Conservation (phyloP, 192 early-diverging fungal genomes). For the Phycomyces blakesleeanus region DNA sequence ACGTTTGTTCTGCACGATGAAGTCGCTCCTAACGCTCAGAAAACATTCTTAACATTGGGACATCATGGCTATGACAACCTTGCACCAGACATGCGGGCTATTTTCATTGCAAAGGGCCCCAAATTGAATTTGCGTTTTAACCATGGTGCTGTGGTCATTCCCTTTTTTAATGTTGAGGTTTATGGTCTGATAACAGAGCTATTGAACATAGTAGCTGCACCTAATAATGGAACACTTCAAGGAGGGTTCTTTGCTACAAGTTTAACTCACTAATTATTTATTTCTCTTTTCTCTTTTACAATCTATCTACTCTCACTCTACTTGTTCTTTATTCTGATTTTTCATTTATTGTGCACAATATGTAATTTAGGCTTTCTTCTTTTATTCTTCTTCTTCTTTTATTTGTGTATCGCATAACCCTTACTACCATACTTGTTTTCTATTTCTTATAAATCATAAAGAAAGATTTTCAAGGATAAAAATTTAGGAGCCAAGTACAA, state of each 20-base stretch:
- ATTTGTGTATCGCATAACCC: no score
- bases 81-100: constrained; percentile 75
- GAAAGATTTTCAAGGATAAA: no score
- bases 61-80: constrained; percentile 83
- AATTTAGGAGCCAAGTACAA: no score
- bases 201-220: constrained; percentile 49
- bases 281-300: neutral
- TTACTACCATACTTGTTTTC: no score
- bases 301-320: no score
- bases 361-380: no score
- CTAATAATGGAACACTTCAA: constrained; percentile 69
- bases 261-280: neutral
- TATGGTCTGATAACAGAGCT: constrained; percentile 63
- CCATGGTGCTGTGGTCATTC: constrained; percentile 28
- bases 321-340: neutral
- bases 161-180: constrained; percentile 70
- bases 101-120: constrained; percentile 80
- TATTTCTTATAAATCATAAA: no score
- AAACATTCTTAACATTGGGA: constrained; percentile 40
- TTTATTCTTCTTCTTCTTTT: no score
- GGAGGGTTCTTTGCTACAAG: constrained; percentile 6
- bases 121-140: constrained; percentile 4
- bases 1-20: constrained; percentile 45
- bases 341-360: neutral
- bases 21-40: constrained; percentile 20